Percentiles rank a stretch among this genome's conserved stretches.
Evolutionary conservation across 495 filamentous ascomycete genomes (phyloP).

Genomic region (Chaetomium tenue): DNA sequence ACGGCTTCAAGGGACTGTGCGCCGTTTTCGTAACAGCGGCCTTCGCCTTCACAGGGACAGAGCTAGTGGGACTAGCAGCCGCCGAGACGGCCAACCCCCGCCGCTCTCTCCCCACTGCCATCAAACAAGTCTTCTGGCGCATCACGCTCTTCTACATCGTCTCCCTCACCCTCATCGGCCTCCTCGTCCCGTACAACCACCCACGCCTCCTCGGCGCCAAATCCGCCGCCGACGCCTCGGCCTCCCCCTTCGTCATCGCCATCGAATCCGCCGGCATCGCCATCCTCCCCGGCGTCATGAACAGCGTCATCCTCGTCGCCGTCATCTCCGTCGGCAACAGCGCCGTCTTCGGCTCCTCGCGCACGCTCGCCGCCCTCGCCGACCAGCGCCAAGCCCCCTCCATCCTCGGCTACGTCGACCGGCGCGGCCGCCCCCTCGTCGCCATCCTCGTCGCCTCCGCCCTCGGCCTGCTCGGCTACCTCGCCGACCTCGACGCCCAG

Average conservation of each 20-base stretch:
- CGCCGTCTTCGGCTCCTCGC: constrained; percentile 80
- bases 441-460: constrained; percentile 66
- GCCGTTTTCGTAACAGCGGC: constrained; percentile 90
- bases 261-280: constrained; percentile 76
- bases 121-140: constrained; percentile 96
- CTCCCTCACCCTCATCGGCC: constrained; percentile 67
- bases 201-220: constrained; percentile 54
- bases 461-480: constrained; percentile 75
- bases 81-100: constrained; percentile 85
- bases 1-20: constrained; percentile 94
- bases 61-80: constrained; percentile 87
- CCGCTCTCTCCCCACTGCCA: constrained; percentile 79
- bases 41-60: constrained; percentile 89
- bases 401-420: constrained; percentile 79
- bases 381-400: constrained; percentile 79
- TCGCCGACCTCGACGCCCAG: constrained; percentile 65
- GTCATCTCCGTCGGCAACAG: constrained; percentile 87
- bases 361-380: constrained; percentile 81
- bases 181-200: constrained; percentile 71
- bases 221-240: constrained; percentile 61
- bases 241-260: constrained; percentile 88
- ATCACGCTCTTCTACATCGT: constrained; percentile 86
- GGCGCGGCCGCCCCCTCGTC: constrained; percentile 73
- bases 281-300: constrained; percentile 79
- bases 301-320: constrained; percentile 83